Evolutionary conservation across 1,139 yeast species (phyloP).

Genomic region (Blastobotrys arbuscula): DNA sequence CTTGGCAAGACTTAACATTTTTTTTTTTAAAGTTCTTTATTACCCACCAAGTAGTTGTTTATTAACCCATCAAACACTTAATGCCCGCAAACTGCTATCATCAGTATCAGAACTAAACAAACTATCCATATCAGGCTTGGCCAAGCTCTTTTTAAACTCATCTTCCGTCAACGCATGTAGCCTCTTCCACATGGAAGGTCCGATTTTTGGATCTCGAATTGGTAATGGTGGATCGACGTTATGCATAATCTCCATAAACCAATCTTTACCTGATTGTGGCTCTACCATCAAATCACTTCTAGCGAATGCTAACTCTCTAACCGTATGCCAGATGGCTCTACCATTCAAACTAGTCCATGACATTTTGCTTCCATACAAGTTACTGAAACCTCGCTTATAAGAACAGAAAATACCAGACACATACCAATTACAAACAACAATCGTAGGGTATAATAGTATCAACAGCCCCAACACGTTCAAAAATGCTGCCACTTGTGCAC

Average conservation of each 20-base stretch:
- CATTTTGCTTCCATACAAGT: not conserved
- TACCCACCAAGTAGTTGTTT: too few relatives aligned
- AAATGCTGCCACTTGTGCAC: not conserved
- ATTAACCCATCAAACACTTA: not conserved
- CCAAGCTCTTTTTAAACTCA: conserved; percentile 1
- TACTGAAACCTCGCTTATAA: conserved; percentile 5
- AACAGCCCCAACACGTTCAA: conserved; percentile 3
- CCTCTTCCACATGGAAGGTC: conserved; percentile 5
- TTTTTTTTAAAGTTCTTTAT: too few relatives aligned
- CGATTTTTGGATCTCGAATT: conserved; percentile 4
- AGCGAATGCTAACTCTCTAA: conserved; percentile 2
- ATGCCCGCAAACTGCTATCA: not conserved
- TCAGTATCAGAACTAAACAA: not conserved
- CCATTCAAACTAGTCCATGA: not conserved
- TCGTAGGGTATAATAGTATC: conserved; percentile 1
- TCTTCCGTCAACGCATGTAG: conserved; percentile 7
- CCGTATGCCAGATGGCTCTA: conserved; percentile 4
- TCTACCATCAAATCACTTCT: conserved; percentile 4
- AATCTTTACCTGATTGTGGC: conserved; percentile 4
- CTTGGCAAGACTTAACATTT: too few relatives aligned
- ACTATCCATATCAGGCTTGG: conserved; percentile 5
- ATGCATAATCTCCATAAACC: conserved; percentile 6
- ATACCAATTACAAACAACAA: conserved; percentile 5
- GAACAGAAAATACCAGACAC: not conserved
- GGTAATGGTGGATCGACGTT: conserved; percentile 6